These are phyloP conservation scores for Chrysoporthe austroafricana DNA, from an alignment of 2,329 filamentous ascomycete species.

Conservation along the genomic window DNA sequence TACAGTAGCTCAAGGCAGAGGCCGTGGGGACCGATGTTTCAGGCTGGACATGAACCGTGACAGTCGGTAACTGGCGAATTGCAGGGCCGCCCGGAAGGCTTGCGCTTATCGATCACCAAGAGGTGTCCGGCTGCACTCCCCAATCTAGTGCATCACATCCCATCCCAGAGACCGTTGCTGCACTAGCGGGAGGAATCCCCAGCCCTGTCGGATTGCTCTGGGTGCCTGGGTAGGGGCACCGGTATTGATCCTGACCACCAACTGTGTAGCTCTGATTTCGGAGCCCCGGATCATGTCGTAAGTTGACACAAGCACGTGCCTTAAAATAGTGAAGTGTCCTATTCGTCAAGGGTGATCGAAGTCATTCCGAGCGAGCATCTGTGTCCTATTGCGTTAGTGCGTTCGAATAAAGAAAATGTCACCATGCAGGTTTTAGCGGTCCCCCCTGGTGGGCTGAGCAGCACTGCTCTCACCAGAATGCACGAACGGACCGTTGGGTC, in stretches of 20 bases:
- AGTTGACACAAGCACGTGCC: conserved; percentile 16
- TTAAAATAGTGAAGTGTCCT: conserved; percentile 22
- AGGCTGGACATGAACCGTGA: conserved; percentile 13
- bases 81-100: not conserved
- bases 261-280: conserved; percentile 21
- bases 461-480: conserved; percentile 27
- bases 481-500: conserved; percentile 21
- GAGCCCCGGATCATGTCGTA: conserved; percentile 13
- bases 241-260: conserved; percentile 19
- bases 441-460: conserved; percentile 27
- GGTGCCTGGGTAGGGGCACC: conserved; percentile 3
- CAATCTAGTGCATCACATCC: conserved; percentile 13
- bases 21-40: conserved; percentile 3
- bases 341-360: conserved; percentile 14
- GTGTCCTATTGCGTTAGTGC: conserved; percentile 7
- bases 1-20: not conserved
- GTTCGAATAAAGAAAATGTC: conserved; percentile 10
- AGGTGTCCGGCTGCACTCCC: conserved; percentile 15
- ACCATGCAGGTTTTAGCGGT: conserved; percentile 20
- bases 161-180: conserved; percentile 9
- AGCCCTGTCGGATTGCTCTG: conserved; percentile 20
- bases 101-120: conserved; percentile 15
- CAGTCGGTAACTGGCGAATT: conserved; percentile 27
- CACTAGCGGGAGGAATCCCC: conserved; percentile 14
- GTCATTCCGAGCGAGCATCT: conserved; percentile 1